Percentiles rank a stretch among this genome's conserved stretches.
Evolutionary conservation across 2,329 filamentous ascomycete species (phyloP).

Genomic region (Penicillium sp.): DNA sequence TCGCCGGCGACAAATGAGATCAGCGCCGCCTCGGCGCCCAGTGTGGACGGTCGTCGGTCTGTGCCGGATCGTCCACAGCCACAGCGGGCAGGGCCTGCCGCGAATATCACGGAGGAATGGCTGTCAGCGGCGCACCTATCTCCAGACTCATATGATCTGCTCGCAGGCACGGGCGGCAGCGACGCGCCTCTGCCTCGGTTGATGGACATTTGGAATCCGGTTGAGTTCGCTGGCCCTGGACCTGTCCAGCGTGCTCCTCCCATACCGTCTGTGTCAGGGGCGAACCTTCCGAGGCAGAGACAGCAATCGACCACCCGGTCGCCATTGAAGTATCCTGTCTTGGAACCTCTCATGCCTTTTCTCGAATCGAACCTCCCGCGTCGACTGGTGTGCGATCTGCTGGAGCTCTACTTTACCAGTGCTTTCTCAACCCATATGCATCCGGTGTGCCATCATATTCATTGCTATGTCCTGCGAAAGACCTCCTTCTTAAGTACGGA

Average conservation of each 20-base stretch:
- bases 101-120: constrained; percentile 36
- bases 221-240: constrained; percentile 25
- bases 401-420: constrained; percentile 89
- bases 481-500: constrained; percentile 79
- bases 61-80: constrained; percentile 21
- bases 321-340: constrained; percentile 72
- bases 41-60: constrained; percentile 31
- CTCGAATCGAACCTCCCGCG: constrained; percentile 75
- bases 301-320: constrained; percentile 42
- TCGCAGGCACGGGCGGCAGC: constrained; percentile 25
- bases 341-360: constrained; percentile 78
- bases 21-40: constrained; percentile 28
- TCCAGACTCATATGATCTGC: constrained; percentile 32
- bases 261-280: constrained; percentile 48
- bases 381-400: constrained; percentile 77
- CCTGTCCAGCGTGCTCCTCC: constrained; percentile 32
- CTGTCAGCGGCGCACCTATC: constrained; percentile 33
- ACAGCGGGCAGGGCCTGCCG: constrained; percentile 17
- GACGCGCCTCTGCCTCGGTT: constrained; percentile 31
- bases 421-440: constrained; percentile 85
- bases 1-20: constrained; percentile 32
- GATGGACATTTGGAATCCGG: constrained; percentile 34
- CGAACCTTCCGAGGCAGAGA: constrained; percentile 56
- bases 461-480: constrained; percentile 86
- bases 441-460: constrained; percentile 84